phyloP scores from a whole-genome alignment of 2,329 filamentous ascomycete species.

The Aciculosporium take region DNA sequence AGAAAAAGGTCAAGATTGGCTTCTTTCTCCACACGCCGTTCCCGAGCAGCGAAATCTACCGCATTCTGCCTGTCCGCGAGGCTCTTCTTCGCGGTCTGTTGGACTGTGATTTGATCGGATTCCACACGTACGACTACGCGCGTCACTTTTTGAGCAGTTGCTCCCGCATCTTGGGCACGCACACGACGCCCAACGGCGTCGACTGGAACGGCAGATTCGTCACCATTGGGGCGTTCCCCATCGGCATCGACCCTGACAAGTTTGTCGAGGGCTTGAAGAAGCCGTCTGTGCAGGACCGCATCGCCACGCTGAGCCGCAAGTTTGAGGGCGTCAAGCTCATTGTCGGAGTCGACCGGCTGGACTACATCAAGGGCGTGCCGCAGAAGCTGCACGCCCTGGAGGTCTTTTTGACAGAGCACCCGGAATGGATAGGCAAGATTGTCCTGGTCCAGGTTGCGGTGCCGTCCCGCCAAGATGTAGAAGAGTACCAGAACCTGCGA shows the following conservation, averaged over 20 bases:
- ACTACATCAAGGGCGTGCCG: conserved; percentile 98
- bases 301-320: conserved; percentile 70
- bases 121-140: conserved; percentile 99
- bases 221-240: conserved; percentile 88
- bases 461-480: conserved; percentile 85
- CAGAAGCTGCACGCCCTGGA: conserved; percentile 95
- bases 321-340: conserved; percentile 95
- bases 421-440: conserved; percentile 95
- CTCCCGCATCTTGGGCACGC: conserved; percentile 69
- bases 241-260: conserved; percentile 94
- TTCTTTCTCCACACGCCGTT: conserved; percentile 98
- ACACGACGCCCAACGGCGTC: conserved; percentile 84
- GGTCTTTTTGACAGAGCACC: conserved; percentile 91
- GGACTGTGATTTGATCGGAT: conserved; percentile 89
- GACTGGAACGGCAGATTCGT: conserved; percentile 81
- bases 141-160: conserved; percentile 93
- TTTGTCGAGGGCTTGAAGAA: conserved; percentile 81
- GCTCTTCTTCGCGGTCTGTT: conserved; percentile 76
- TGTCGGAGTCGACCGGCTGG: conserved; percentile 87
- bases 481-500: conserved; percentile 92
- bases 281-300: conserved; percentile 74
- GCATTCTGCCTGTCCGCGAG: conserved; percentile 85
- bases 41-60: conserved; percentile 91
- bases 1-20: conserved; percentile 90
- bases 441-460: conserved; percentile 94